Evolutionary conservation across 2,329 filamentous ascomycete genomes (phyloP), one percentile per base, ranked within the genome.

Genomic region (Cyclaneusma minus): DNA sequence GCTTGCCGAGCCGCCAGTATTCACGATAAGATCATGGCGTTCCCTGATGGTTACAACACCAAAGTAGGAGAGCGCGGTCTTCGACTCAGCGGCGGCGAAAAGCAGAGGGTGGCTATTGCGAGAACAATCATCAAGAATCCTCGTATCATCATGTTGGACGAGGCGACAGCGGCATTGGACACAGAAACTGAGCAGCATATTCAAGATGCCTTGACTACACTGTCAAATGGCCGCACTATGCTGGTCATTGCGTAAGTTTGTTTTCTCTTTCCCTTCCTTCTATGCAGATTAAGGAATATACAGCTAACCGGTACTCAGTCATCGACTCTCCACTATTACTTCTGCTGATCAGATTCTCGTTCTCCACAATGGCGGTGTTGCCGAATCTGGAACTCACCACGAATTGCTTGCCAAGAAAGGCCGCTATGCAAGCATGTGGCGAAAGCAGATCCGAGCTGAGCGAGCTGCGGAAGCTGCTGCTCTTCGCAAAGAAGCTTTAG

Each of bases 141-240:
- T 2, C 74, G 77, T 27, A 85, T 94, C 43, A 92, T 93, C 45
- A 77, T 94, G 54, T 61, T 94, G 20, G 85, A 94, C 47, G 85
- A 94, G 52, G 85, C 85, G 8, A 94, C 84, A 2, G 87, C 85
- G 17, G 84, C 85, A 7, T 60, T 94, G 16, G 85, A 94, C 47
- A 84, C 82, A 0, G 81, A 89, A 38, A 94, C 85, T 0, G 85
- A 94, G 50, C 80, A 91, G 49, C 79, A 91, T 46, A 93, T 94
- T 32, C 85, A 94, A 51, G 69, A 77, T 32, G 84, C 85, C 18
- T 67, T 98, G 16, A 74, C 74, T 31, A 82, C 68, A 9, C 69
- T 95, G 24, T 81, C 82, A 10, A 63, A 77, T 39, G 85, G 84
- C 25, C 78, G 89, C 24, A 98, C 89, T 1, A 76, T 94, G 58